These are phyloP conservation scores for Epichloe sp. DNA, from an alignment of 2,329 filamentous ascomycete species.

Conservation along the genomic window DNA sequence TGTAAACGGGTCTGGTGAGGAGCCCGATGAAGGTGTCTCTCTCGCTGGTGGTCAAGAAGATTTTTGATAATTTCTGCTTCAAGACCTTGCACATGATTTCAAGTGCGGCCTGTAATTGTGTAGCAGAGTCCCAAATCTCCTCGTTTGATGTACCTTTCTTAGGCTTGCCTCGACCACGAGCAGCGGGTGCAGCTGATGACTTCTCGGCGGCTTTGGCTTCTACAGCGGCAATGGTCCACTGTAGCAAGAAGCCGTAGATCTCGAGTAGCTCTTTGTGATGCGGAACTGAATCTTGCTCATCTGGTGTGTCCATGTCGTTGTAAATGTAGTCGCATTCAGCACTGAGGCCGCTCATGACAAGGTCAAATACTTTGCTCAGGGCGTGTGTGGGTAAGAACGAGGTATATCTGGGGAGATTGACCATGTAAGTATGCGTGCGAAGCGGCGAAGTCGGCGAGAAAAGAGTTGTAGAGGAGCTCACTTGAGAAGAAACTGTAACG, in stretches of 20 bases:
- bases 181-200: constrained; percentile 52
- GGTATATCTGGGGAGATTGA: constrained; percentile 60
- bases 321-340: constrained; percentile 77
- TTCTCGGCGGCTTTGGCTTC: constrained; percentile 91
- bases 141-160: constrained; percentile 73
- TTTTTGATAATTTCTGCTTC: constrained; percentile 79
- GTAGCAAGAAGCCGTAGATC: constrained; percentile 83
- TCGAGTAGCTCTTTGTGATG: constrained; percentile 89
- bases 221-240: constrained; percentile 91
- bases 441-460: neutral
- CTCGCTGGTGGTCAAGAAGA: constrained; percentile 93
- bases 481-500: constrained; percentile 92
- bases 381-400: constrained; percentile 66
- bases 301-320: constrained; percentile 68
- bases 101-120: constrained; percentile 76
- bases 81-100: constrained; percentile 94
- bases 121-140: constrained; percentile 74
- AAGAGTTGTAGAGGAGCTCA: constrained; percentile 35
- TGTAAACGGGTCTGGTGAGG: constrained; percentile 84
- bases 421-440: neutral
- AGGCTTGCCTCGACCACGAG: constrained; percentile 59
- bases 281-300: constrained; percentile 76
- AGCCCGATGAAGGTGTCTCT: constrained; percentile 88
- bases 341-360: constrained; percentile 74
- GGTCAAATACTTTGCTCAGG: constrained; percentile 84